phyloP scores from a whole-genome alignment of 169 alveolate species.

The Babesia ovata region DNA sequence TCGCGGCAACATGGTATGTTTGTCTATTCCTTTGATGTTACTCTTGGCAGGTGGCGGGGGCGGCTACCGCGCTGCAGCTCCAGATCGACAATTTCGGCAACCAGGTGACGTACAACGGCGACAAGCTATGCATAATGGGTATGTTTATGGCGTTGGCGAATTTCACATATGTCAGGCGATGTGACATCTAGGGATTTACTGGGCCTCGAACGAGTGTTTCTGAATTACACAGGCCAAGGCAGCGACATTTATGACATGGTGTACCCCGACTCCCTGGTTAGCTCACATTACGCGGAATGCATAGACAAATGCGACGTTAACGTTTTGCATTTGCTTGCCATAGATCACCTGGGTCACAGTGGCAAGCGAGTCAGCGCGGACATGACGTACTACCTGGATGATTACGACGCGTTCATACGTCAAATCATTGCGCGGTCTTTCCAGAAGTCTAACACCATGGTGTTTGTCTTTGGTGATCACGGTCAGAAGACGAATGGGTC shows the following conservation, averaged over 20 bases:
- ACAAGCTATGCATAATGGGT: conserved; percentile 16
- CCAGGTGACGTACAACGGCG: conserved; percentile 23
- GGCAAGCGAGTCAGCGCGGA: conserved; percentile 49
- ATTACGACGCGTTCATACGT: conserved; percentile 62
- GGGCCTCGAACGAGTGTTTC: not conserved
- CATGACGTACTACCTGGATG: conserved; percentile 62
- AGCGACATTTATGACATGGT: conserved; percentile 29
- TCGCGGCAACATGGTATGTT: conserved; percentile 59
- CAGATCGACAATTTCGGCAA: conserved; percentile 34
- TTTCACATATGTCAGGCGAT: conserved; percentile 10
- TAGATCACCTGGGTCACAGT: conserved; percentile 75
- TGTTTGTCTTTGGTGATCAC: conserved; percentile 72
- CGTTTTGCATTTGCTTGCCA: conserved; percentile 68
- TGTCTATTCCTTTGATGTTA: not conserved
- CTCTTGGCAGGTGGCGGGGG: conserved; percentile 17
- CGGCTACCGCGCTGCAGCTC: conserved; percentile 11
- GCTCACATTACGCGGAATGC: not conserved
- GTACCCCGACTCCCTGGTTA: conserved; percentile 19
- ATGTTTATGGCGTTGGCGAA: not conserved
- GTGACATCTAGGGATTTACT: not conserved
- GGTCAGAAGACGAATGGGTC: conserved; percentile 74
- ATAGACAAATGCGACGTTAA: conserved; percentile 43
- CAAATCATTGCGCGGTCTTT: conserved; percentile 29
- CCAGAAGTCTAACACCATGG: conserved; percentile 39
- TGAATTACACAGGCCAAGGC: conserved; percentile 13